phyloP scores from a whole-genome alignment of 2,329 filamentous ascomycete species.

The Aspergillus arachidicola region DNA sequence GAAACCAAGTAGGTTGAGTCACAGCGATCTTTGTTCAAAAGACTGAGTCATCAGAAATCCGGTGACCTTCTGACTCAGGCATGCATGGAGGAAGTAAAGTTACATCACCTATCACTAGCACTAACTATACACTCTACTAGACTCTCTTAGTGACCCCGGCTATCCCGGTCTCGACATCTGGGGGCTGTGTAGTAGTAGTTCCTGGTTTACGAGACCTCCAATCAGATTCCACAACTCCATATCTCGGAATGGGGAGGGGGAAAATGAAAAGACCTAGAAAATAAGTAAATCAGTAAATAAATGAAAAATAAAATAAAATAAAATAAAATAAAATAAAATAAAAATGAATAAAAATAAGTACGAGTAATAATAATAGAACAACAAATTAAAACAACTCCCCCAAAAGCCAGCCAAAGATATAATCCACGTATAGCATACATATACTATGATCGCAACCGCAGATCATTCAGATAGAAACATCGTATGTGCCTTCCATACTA shows the following conservation, averaged over 20 bases:
- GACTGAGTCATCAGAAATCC: not conserved
- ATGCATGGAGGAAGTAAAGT: not conserved
- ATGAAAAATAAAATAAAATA: not conserved
- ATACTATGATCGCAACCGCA: not conserved
- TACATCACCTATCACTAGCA: not conserved
- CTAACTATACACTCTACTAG: not conserved
- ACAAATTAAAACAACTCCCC: not conserved
- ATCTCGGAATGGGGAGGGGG: not conserved
- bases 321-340: not conserved
- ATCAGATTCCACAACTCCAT: not conserved
- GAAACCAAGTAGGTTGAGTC: not conserved
- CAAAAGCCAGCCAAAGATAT: not conserved
- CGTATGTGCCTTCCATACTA: not conserved
- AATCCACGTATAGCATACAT: not conserved
- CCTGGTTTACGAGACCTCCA: not conserved
- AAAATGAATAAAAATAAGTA: not conserved
- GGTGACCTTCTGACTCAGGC: slow-evolving; percentile 5
- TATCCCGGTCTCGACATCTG: not conserved
- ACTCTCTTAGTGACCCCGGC: not conserved
- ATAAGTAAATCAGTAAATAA: not conserved
- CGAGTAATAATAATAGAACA: not conserved
- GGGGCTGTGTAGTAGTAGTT: slow-evolving; percentile 1
- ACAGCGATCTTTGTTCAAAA: not conserved
- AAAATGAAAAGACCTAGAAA: not conserved
- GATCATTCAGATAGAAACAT: not conserved